These are phyloP conservation scores for Rhodotorula graminis DNA, from an alignment of 768 basidiomycete genomes.

Conservation along the genomic window DNA sequence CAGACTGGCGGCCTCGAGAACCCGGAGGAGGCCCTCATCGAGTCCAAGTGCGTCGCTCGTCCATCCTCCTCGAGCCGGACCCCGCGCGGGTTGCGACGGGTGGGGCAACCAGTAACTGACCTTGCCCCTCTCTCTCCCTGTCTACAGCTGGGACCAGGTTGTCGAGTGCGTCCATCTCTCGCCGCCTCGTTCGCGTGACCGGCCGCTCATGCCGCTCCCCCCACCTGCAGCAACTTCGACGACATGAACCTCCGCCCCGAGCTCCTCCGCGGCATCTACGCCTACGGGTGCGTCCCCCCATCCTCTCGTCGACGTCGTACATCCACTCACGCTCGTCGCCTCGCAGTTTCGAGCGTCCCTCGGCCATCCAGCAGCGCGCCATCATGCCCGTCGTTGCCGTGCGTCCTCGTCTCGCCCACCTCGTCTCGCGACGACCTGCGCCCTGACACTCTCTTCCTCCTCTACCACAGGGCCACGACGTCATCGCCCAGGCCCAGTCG, in stretches of 20 bases:
- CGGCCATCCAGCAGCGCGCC: constrained; percentile 96
- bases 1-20: constrained; percentile 32
- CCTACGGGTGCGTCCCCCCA: constrained; percentile 70
- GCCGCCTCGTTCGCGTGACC: rapidly evolving
- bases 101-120: background rate
- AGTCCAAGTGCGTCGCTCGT: constrained; percentile 35
- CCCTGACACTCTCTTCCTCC: background rate
- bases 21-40: constrained; percentile 37
- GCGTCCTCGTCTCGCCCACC: background rate
- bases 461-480: constrained; percentile 73
- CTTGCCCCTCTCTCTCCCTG: too few species aligned
- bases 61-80: background rate
- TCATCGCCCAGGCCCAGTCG: constrained; percentile 97
- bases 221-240: constrained; percentile 48
- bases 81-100: background rate
- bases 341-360: constrained; percentile 80
- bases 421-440: too few species aligned
- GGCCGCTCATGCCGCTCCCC: background rate
- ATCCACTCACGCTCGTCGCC: background rate
- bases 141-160: constrained; percentile 38
- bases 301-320: background rate
- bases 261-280: constrained; percentile 95
- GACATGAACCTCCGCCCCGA: constrained; percentile 97
- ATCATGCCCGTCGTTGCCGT: constrained; percentile 80
- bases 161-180: constrained; percentile 23